Percentiles rank a stretch among this genome's conserved stretches.
Evolutionary conservation across 2,329 filamentous ascomycete genomes (phyloP).

Genomic region (Xylariaceae sp.): DNA sequence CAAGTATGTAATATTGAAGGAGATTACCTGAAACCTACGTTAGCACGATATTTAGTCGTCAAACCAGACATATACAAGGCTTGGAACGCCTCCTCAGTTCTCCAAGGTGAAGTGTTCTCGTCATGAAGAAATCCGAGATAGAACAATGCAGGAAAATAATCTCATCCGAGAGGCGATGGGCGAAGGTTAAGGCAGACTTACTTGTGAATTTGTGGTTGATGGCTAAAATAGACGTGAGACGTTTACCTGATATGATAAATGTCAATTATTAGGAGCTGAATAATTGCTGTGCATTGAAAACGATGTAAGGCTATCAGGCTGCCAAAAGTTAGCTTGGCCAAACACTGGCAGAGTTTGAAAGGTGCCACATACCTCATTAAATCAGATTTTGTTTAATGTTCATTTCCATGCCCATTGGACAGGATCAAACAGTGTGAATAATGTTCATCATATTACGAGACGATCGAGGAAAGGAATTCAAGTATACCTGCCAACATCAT

Average conservation of each 20-base stretch:
- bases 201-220: slow-evolving; percentile 1
- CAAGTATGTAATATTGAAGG: too few relatives aligned
- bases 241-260: slow-evolving; percentile 14
- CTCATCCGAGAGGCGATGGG: slow-evolving; percentile 43
- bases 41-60: too few relatives aligned
- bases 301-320: slow-evolving; percentile 24
- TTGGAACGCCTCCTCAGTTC: slow-evolving; percentile 46
- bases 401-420: slow-evolving; percentile 29
- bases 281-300: background rate
- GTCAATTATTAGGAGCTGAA: background rate
- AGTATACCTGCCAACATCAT: slow-evolving; percentile 23
- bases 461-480: slow-evolving; percentile 7
- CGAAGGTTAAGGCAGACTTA: slow-evolving; percentile 18
- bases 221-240: too few relatives aligned
- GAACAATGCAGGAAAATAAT: slow-evolving; percentile 34
- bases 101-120: slow-evolving; percentile 56
- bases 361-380: slow-evolving; percentile 30
- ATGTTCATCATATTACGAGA: slow-evolving; percentile 30
- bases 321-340: slow-evolving; percentile 12
- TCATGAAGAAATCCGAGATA: slow-evolving; percentile 53
- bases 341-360: background rate
- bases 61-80: too few relatives aligned
- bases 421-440: slow-evolving; percentile 38
- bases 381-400: slow-evolving; percentile 33
- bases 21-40: too few relatives aligned